A percentile compares a stretch with the other conserved stretches of the same genome.
Conservation (phyloP, 306 rosid species). For the Leucaena leucocephala region DNA sequence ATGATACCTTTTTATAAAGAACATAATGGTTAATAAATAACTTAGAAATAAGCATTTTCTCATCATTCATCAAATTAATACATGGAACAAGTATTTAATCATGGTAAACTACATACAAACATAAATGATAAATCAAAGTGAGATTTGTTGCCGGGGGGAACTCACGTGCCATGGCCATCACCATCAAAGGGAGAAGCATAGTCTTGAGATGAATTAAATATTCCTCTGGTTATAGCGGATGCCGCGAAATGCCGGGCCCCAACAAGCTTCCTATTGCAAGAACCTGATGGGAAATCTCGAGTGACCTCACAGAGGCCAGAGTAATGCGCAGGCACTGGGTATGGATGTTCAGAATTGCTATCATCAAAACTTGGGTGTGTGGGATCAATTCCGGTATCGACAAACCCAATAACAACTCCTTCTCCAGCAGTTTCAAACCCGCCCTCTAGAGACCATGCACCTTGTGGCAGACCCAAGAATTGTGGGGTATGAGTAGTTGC, state of each 20-base stretch:
- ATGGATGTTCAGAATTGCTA: conserved; percentile 44
- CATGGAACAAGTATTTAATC: conserved; percentile 11
- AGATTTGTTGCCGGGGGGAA: conserved; percentile 36
- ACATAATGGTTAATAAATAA: background rate
- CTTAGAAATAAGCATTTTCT: background rate
- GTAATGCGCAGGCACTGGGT: conserved; percentile 86
- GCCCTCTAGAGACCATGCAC: conserved; percentile 89
- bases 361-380: conserved; percentile 85
- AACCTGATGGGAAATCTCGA: conserved; percentile 94
- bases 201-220: conserved; percentile 83
- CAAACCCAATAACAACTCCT: conserved; percentile 85
- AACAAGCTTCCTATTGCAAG: conserved; percentile 96
- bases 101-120: conserved; percentile 5
- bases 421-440: conserved; percentile 90
- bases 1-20: background rate
- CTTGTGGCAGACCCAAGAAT: conserved; percentile 90
- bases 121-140: background rate
- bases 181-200: conserved; percentile 97
- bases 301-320: conserved; percentile 95
- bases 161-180: conserved; percentile 99
- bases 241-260: conserved; percentile 98
- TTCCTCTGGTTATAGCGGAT: conserved; percentile 95
- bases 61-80: background rate
- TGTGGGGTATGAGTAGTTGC: conserved; percentile 96
- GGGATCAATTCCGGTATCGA: conserved; percentile 97